Evolutionary conservation across 2,329 filamentous ascomycete genomes (phyloP).

Genomic region (Arthrobotrys pseudoclavata): DNA sequence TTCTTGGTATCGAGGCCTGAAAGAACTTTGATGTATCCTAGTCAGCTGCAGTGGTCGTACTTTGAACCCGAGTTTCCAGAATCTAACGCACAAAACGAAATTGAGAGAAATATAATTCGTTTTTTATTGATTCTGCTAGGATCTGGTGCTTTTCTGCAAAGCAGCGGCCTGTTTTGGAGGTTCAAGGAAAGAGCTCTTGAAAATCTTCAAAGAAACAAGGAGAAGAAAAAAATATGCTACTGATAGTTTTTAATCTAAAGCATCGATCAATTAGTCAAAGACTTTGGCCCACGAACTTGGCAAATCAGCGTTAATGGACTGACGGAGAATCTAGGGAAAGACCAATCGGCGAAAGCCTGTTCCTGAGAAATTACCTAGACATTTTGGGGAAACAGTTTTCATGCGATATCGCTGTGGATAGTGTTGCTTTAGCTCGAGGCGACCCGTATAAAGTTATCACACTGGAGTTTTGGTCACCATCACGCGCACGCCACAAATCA

Average conservation of each 20-base stretch:
- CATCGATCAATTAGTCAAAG: conserved; percentile 36
- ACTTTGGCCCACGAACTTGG: conserved; percentile 42
- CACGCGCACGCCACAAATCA: conserved; percentile 42
- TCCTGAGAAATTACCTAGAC: conserved; percentile 37
- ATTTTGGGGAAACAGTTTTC: conserved; percentile 4
- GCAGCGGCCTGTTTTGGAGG: conserved; percentile 54
- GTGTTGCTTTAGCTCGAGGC: conserved; percentile 15
- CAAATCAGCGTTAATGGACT: conserved; percentile 5
- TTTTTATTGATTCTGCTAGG: conserved; percentile 46
- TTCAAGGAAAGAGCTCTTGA: conserved; percentile 49
- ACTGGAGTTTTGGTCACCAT: conserved; percentile 36
- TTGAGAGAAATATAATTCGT: conserved; percentile 59
- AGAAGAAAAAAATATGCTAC: conserved; percentile 39
- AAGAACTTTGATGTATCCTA: conserved; percentile 19
- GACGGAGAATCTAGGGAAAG: conserved; percentile 48
- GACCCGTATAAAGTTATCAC: conserved; percentile 55
- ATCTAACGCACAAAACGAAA: conserved; percentile 31
- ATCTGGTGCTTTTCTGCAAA: conserved; percentile 37
- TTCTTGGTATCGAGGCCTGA: conserved; percentile 53
- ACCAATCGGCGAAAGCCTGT: conserved; percentile 35
- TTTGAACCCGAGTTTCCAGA: conserved; percentile 39
- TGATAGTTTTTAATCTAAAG: conserved; percentile 18
- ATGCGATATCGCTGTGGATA: conserved; percentile 41
- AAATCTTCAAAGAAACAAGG: conserved; percentile 32
- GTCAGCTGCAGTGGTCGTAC: conserved; percentile 9